phyloP scores from a whole-genome alignment of 2,329 filamentous ascomycete genomes.

The Pseudovirgaria hyperparasitica region DNA sequence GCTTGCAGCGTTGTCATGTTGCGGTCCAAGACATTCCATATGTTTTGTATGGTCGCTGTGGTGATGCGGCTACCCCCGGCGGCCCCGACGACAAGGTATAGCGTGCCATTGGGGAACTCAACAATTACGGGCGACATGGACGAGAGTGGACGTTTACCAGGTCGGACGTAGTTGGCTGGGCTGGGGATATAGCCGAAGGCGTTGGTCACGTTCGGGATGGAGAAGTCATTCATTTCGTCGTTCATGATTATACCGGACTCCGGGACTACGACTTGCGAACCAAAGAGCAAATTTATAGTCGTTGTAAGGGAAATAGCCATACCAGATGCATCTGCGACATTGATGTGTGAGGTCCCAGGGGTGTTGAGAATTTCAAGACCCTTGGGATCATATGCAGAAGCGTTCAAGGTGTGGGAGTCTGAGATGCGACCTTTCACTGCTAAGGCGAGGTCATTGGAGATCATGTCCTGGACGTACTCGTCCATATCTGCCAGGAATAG shows the following conservation, averaged over 20 bases:
- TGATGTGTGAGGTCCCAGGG: conserved; percentile 62
- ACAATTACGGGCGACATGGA: conserved; percentile 72
- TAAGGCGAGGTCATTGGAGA: conserved; percentile 47
- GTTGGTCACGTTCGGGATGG: conserved; percentile 64
- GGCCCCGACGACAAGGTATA: conserved; percentile 60
- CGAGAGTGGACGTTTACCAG: conserved; percentile 70
- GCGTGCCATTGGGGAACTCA: conserved; percentile 47
- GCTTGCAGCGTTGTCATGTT: conserved; percentile 48
- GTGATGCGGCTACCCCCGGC: conserved; percentile 78
- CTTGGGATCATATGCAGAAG: conserved; percentile 60
- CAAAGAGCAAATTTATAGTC: conserved; percentile 80
- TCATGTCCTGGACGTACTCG: conserved; percentile 52
- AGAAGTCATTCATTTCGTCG: conserved; percentile 55
- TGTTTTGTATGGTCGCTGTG: conserved; percentile 60
- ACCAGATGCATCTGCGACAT: conserved; percentile 58
- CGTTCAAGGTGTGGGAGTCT: conserved; percentile 57
- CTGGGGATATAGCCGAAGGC: conserved; percentile 76
- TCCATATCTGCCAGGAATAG: conserved; percentile 52
- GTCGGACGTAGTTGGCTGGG: conserved; percentile 67
- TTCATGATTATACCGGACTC: conserved; percentile 69
- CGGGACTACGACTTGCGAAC: conserved; percentile 64
- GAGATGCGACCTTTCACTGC: conserved; percentile 54
- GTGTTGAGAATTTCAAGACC: conserved; percentile 54
- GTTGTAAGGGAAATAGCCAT: conserved; percentile 73
- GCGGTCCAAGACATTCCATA: conserved; percentile 61